These are phyloP conservation scores for Pleodorina starrii DNA, from an alignment of 139 green algal genomes.

Conservation along the genomic window DNA sequence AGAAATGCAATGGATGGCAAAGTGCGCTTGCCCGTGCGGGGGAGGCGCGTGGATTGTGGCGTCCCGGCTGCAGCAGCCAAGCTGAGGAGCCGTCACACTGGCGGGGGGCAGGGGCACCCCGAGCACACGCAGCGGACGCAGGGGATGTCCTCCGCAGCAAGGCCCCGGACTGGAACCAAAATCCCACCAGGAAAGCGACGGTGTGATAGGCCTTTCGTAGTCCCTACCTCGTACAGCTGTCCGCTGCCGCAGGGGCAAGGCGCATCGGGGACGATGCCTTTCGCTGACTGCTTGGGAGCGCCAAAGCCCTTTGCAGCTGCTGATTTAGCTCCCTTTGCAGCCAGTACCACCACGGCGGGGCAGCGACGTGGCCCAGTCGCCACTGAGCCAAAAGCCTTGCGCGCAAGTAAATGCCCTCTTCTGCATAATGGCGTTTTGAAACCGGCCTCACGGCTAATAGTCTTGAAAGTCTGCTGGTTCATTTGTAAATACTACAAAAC, in stretches of 20 bases:
- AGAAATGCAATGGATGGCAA: not conserved
- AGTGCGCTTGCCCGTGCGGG: too few relatives aligned
- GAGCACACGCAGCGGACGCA: not conserved
- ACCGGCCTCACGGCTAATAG: too few relatives aligned
- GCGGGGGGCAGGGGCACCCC: too few relatives aligned
- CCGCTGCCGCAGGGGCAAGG: slow-evolving; percentile 38
- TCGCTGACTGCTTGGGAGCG: not conserved
- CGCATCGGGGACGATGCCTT: not conserved
- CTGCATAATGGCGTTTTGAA: too few relatives aligned
- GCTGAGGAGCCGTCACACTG: not conserved
- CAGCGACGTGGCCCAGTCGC: not conserved
- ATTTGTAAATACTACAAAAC: too few relatives aligned
- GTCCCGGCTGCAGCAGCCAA: not conserved
- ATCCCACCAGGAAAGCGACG: too few relatives aligned
- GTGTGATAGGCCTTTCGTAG: too few relatives aligned
- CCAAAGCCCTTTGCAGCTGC: slow-evolving; percentile 23
- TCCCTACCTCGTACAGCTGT: not conserved
- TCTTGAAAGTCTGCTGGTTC: too few relatives aligned
- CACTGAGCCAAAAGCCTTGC: not conserved
- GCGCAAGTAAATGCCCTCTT: too few relatives aligned
- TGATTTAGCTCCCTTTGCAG: slow-evolving; percentile 8
- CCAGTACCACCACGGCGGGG: not conserved
- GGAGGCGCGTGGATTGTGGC: not conserved
- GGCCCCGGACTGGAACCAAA: too few relatives aligned
- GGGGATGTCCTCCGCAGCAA: not conserved